Evolutionary conservation across 2,329 filamentous ascomycete genomes (phyloP), one percentile per base, ranked within the genome.

Genomic region (Plectosphaerella plurivora): DNA sequence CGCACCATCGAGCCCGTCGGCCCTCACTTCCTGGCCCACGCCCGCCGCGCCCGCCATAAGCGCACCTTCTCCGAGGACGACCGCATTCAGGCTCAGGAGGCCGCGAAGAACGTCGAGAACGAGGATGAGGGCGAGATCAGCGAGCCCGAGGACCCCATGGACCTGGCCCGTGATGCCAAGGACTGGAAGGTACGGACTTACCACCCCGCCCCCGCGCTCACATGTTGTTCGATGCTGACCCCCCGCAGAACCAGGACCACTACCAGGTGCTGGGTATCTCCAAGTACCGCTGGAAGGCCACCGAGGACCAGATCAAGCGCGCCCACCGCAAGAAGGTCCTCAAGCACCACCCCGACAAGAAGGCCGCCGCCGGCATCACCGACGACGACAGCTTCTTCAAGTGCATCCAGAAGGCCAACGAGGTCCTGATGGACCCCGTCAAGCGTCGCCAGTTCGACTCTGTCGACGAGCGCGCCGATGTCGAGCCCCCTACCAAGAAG

Each of bases 311-410:
- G 79, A 97, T 99, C 81, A 97, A 97, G 82, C 89, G 90, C 64
- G 94, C 95, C 61, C 93, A 99, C 78, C 91, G 94, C 78, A 97
- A 96, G 85, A 99, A 99, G 88, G 94, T 99, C 60, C 88, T 99
- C 60, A 93, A 91, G 77, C 94, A 99, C 73, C 94, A 99, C 74
- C 94, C 94, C 57, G 94, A 99, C 73, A 99, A 99, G 87, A 96
- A 95, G 78, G 94, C 95, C 15, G 94, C 94, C 25, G 83, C 87
- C 47, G 94, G 94, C 56, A 82, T 84, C 64, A 82, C 84, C 61
- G 92, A 97, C 65, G 93, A 97, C 73, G 94, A 99, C 73, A 90
- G 89, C 71, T 99, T 99, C 81, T 99, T 99, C 88, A 99, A 99
- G 83, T 99, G 95, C 74, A 99, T 99, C 72, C 95, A 99, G 72